Evolutionary conservation across 208 protist species (phyloP), one percentile per base, ranked within the genome.

Genomic region (Spironucleus salmonicida): DNA sequence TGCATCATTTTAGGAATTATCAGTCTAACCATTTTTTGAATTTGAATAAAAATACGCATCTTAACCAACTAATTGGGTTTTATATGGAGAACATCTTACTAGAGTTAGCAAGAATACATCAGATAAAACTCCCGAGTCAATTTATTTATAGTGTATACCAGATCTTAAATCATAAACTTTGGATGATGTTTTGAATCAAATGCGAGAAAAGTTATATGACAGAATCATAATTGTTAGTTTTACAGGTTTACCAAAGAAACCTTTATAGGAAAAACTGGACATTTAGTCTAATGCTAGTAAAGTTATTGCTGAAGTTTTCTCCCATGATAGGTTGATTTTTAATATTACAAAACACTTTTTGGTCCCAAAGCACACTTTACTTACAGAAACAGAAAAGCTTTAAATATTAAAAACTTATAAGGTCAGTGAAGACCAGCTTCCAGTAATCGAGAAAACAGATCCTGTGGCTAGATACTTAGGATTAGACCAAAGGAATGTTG

Each of bases 261-360:
- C 26, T 23, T 39, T 67, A 23, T 15, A 40, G 23, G 40, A 32
- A 53, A 40, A n/a, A 45, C 1, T 42, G 0, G 30, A 29, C 0
- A 9, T 69, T 32, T 32, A 38, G 0, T 7, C 1, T 67, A 19
- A 75, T 40, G 34, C 32, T 67, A 58, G 58, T 11, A 26, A 59
- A 34, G 58, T 67, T 29, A 35, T 88, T 27, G 85, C 95, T 49
- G 89, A 97, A 82, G 77, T 90, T 4, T 97, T 97, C 78, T 82
- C 90, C 41, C 91, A 95, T 82, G 85, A 88, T 45, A 91, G 96
- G 71, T 85, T 97, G 30, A 81, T 93, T 39, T 88, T 96, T 64
- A 97, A 97, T 84, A 94, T 97, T 75, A 96, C 92, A 0, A 82
- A 94, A 76, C 94, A 97, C 84, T 85, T 92, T 62, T 85, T 97